Evolutionary conservation across 1,284 basidiomycete species (phyloP), one percentile per base, ranked within the genome.

Genomic region (Cystobasidium slooffiae): DNA sequence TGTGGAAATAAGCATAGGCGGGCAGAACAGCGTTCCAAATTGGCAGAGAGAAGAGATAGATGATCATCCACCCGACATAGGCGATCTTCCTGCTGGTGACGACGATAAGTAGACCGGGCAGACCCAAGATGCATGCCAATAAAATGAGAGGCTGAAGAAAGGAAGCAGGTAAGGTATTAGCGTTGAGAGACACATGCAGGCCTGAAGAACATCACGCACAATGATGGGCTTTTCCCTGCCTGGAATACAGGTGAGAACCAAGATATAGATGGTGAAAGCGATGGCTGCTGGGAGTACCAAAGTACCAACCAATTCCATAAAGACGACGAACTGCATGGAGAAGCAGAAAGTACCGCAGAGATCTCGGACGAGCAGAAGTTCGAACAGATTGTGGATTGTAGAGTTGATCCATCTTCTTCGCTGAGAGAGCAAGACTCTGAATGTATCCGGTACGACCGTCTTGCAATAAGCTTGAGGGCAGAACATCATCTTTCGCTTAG

Each of bases 401-500:
- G 84, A 84, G 80, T 84, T 84, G 80, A 84, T 84, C 84, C 84
- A 84, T 72, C 84, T 78, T 49, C 84, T 81, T 72, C 84, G 81
- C 76, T 84, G 84, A 64, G 83, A 84, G 22, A 84, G 80, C 62
- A 84, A 77, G 68, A 84, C 81, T 47, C 81, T 77, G 80, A 84
- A 84, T 37, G 84, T 84, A 74, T 84, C 84, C 16, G 84, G 84
- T 6, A 84, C 84, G 69, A 84, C 81, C 5, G 84, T 84, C 79
- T 84, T 84, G 81, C 84, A 84, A 47, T 84, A 84, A 0, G 84
- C 84, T 76, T 84, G 83, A 6, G 84, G 84, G 75, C 81, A 81
- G 77, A 81, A 81, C 83, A 84, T 84, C 83, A 84, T 84, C 81
- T 84, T 84, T 74, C 84, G 81, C 75, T 83, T 83, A 59, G 84